Percentiles rank a stretch among this genome's conserved stretches.
phyloP scores from a whole-genome alignment of 2,329 filamentous ascomycete species.

The Aspergillus phoenicis region DNA sequence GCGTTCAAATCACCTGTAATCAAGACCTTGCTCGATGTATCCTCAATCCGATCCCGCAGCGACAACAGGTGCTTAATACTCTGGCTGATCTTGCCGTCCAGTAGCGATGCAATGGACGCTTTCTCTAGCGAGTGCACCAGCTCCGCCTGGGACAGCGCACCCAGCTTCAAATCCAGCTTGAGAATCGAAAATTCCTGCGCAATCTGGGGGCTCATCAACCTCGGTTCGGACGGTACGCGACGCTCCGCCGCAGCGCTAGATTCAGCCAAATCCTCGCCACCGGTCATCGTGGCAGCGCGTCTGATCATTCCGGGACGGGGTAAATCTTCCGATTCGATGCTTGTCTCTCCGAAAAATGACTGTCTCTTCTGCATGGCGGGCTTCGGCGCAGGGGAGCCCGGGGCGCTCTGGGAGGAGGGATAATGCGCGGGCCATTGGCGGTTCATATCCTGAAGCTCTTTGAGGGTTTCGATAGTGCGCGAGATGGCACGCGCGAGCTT shows the following conservation, averaged over 20 bases:
- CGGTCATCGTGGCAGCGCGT: constrained; percentile 73
- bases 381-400: constrained; percentile 35
- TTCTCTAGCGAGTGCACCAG: constrained; percentile 95
- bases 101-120: constrained; percentile 79
- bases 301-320: constrained; percentile 58
- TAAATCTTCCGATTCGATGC: constrained; percentile 30
- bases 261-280: constrained; percentile 64
- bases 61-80: constrained; percentile 88
- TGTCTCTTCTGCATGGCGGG: constrained; percentile 40
- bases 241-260: constrained; percentile 72
- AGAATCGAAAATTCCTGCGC: constrained; percentile 94
- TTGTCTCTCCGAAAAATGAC: constrained; percentile 35
- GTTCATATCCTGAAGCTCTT: constrained; percentile 85
- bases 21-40: constrained; percentile 94
- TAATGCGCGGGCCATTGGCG: constrained; percentile 92
- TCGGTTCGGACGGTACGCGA: constrained; percentile 67
- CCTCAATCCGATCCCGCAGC: constrained; percentile 90
- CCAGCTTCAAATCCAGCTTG: constrained; percentile 91
- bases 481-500: constrained; percentile 86
- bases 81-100: constrained; percentile 92
- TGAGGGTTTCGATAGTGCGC: constrained; percentile 79
- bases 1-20: constrained; percentile 96
- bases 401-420: constrained; percentile 61
- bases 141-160: constrained; percentile 80
- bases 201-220: constrained; percentile 87